phyloP scores from a whole-genome alignment of 2,329 filamentous ascomycete genomes.

The Aspergillus quadrilineatus region DNA sequence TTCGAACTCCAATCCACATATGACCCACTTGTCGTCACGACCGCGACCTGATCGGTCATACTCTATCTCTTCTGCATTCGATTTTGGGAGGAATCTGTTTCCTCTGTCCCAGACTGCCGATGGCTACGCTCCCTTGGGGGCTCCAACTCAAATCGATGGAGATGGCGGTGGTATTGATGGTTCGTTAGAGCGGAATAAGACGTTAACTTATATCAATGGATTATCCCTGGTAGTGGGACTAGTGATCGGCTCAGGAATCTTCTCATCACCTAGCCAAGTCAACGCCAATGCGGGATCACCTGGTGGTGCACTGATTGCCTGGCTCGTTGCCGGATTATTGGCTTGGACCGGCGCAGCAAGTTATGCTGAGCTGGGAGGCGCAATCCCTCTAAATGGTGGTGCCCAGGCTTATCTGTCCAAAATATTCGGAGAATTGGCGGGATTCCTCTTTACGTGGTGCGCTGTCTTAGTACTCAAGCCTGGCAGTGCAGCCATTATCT shows the following conservation, averaged over 20 bases:
- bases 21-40: conserved; percentile 52
- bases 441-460: conserved; percentile 96
- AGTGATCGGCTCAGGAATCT: conserved; percentile 95
- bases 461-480: conserved; percentile 93
- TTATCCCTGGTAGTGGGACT: conserved; percentile 86
- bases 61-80: conserved; percentile 89
- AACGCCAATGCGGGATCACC: conserved; percentile 88
- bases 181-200: conserved; percentile 94
- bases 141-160: conserved; percentile 61
- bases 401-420: conserved; percentile 92
- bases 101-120: conserved; percentile 80
- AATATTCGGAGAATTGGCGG: conserved; percentile 89
- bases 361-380: conserved; percentile 92
- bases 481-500: conserved; percentile 87
- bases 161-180: conserved; percentile 64
- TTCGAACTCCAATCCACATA: conserved; percentile 49
- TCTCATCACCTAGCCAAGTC: conserved; percentile 90
- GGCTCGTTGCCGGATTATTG: conserved; percentile 84
- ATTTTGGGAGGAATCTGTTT: conserved; percentile 91
- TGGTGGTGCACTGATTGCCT: conserved; percentile 85
- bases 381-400: conserved; percentile 92
- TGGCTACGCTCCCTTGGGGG: conserved; percentile 83
- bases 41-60: conserved; percentile 65
- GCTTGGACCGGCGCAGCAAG: conserved; percentile 96
- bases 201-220: conserved; percentile 89